These are phyloP conservation scores for Arxiozyma heterogenica DNA, from an alignment of 1,139 yeast species.

Conservation along the genomic window DNA sequence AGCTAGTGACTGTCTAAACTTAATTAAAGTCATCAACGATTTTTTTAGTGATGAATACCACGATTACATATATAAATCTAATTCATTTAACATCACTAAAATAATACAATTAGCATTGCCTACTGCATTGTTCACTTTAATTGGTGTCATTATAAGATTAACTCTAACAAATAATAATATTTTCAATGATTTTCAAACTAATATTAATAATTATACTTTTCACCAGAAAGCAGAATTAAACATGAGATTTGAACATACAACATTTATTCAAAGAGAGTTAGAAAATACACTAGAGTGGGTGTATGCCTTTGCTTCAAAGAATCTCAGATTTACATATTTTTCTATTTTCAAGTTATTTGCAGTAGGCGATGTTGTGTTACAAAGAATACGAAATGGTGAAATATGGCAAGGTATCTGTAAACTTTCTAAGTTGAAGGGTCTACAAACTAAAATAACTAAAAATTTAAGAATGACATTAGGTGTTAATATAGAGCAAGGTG, in stretches of 20 bases:
- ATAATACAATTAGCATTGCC: slow-evolving; percentile 24
- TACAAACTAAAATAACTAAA: slow-evolving; percentile 16
- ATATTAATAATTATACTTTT: slow-evolving; percentile 1
- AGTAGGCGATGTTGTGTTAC: slow-evolving; percentile 26
- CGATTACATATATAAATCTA: slow-evolving; percentile 14
- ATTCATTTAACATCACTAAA: slow-evolving; percentile 20
- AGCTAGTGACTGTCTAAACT: slow-evolving; percentile 14
- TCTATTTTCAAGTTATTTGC: slow-evolving; percentile 28
- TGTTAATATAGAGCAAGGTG: slow-evolving; percentile 14
- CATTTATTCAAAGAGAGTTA: slow-evolving; percentile 20
- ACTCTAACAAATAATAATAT: slow-evolving; percentile 19
- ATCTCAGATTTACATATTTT: slow-evolving; percentile 26
- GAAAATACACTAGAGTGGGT: slow-evolving; percentile 20
- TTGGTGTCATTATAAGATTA: slow-evolving; percentile 23
- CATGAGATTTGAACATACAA: slow-evolving; percentile 18
- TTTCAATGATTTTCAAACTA: slow-evolving; percentile 10
- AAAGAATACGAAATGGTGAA: slow-evolving; percentile 24
- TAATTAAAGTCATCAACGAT: slow-evolving; percentile 17
- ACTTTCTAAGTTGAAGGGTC: slow-evolving; percentile 12
- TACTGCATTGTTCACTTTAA: slow-evolving; percentile 19
- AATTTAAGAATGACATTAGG: slow-evolving; percentile 18
- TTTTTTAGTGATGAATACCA: slow-evolving; percentile 19
- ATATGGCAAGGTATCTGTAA: slow-evolving; percentile 20
- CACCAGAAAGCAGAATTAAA: slow-evolving; percentile 8
- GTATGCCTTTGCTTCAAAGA: slow-evolving; percentile 20